Percentiles rank a stretch among this genome's conserved stretches.
Evolutionary conservation across 495 filamentous ascomycete species (phyloP).

Genomic region (Entonaema liquescens): DNA sequence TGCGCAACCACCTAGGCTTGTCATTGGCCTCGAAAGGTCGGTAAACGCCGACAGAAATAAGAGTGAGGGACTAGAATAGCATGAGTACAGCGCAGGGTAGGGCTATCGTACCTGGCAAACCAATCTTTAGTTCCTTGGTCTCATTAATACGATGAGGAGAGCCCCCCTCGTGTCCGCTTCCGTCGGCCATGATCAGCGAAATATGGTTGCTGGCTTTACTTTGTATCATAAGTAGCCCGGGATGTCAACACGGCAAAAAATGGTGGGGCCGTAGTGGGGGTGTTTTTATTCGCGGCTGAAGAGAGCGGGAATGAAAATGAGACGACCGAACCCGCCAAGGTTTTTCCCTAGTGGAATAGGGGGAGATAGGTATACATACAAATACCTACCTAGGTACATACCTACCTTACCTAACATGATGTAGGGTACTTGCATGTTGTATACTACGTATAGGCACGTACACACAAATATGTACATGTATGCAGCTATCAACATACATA

Average conservation of each 20-base stretch:
- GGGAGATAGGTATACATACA: not conserved
- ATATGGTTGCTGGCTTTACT: conserved; percentile 15
- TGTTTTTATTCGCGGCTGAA: conserved; percentile 41
- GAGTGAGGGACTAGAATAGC: not conserved
- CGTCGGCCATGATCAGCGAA: conserved; percentile 18
- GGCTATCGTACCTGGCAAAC: not conserved
- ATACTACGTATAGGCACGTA: no score
- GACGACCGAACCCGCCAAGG: not conserved
- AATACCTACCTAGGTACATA: not conserved
- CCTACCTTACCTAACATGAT: not conserved
- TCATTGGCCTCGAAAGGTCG: not conserved
- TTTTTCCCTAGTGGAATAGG: conserved; percentile 14
- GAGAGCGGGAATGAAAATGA: conserved; percentile 42
- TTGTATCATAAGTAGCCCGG: conserved; percentile 23
- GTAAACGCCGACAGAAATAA: not conserved
- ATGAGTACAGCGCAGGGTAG: not conserved
- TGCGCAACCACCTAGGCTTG: not conserved
- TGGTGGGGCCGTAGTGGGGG: conserved; percentile 53
- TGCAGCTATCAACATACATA: no score
- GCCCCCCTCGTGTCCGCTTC: not conserved
- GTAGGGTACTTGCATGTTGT: no score
- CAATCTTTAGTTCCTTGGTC: conserved; percentile 12
- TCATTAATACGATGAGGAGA: conserved; percentile 4
- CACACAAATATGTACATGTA: not conserved
- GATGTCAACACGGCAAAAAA: conserved; percentile 52